phyloP scores from a whole-genome alignment of 2,329 filamentous ascomycete species.

The Monilinia fructicola region DNA sequence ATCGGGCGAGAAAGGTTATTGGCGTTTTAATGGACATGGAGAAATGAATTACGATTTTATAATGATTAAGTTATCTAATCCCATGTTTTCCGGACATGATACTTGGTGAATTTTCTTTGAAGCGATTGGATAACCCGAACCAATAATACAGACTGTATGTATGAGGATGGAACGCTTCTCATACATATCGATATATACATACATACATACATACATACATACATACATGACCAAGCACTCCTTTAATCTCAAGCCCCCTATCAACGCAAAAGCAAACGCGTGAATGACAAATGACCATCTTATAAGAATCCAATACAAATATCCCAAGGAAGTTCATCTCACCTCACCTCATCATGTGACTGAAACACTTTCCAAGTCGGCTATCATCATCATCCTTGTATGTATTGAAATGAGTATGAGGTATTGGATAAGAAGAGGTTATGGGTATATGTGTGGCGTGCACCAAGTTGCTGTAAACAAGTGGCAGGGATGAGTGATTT shows the following conservation, averaged over 20 bases:
- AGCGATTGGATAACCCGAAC: neutral
- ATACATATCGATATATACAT: neutral
- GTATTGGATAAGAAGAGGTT: conserved; percentile 10
- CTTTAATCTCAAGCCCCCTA: neutral
- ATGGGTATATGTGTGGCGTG: conserved; percentile 5
- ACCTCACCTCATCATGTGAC: conserved; percentile 12
- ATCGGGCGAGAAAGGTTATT: conserved; percentile 5
- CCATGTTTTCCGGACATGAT: neutral
- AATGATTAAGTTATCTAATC: conserved; percentile 10
- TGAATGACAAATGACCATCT: neutral
- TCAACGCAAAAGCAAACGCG: neutral
- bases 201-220: no score
- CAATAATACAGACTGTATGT: neutral
- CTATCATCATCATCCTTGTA: neutral
- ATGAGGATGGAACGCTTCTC: neutral
- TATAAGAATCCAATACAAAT: neutral
- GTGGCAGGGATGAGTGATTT: conserved; percentile 5
- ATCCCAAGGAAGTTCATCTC: neutral
- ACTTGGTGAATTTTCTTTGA: neutral
- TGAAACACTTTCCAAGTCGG: neutral
- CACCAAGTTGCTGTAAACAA: neutral
- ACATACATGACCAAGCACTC: neutral
- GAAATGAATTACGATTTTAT: conserved; percentile 18
- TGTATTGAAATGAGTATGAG: neutral
- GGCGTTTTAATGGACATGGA: conserved; percentile 23